A percentile compares a stretch with the other conserved stretches of the same genome.
These are phyloP conservation scores for Fragaria ananassa DNA, from an alignment of 306 rosid genomes.

Conservation along the genomic window DNA sequence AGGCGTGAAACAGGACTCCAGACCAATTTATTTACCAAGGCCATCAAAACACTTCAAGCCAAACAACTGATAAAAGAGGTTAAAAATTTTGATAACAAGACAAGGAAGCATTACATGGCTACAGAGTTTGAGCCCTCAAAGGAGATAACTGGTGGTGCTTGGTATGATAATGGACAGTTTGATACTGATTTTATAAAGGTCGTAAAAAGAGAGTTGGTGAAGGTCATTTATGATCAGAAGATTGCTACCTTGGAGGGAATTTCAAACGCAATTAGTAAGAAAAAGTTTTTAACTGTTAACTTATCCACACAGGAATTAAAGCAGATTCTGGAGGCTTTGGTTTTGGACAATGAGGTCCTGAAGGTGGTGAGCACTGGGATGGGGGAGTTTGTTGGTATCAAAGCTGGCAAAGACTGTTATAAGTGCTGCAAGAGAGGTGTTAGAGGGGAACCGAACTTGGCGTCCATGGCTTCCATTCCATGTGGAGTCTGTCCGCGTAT, in stretches of 20 bases:
- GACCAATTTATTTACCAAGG: constrained; percentile 34
- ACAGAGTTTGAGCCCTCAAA: constrained; percentile 63
- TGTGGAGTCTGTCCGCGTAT: constrained; percentile 77
- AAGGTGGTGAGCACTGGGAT: constrained; percentile 63
- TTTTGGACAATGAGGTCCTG: constrained; percentile 50
- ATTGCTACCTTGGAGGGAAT: constrained; percentile 50
- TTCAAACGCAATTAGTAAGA: constrained; percentile 28
- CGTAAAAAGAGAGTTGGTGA: constrained; percentile 36
- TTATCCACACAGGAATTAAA: constrained; percentile 43
- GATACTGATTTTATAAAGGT: constrained; percentile 42
- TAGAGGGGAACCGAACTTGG: constrained; percentile 39
- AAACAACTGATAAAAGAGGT: constrained; percentile 66
- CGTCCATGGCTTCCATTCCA: constrained; percentile 60
- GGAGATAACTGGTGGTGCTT: constrained; percentile 68
- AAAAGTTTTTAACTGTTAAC: constrained; percentile 27
- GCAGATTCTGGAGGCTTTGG: constrained; percentile 55
- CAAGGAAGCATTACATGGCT: constrained; percentile 68
- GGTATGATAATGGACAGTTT: constrained; percentile 57
- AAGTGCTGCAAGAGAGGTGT: constrained; percentile 47
- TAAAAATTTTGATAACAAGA: constrained; percentile 55
- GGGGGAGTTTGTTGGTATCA: constrained; percentile 54
- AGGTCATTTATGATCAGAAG: constrained; percentile 38
- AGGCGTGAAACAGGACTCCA: constrained; percentile 49
- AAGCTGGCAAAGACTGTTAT: constrained; percentile 58
- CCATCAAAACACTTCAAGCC: constrained; percentile 46